phyloP scores from a whole-genome alignment of 2,329 filamentous ascomycete genomes.

The Penicillium sp. region DNA sequence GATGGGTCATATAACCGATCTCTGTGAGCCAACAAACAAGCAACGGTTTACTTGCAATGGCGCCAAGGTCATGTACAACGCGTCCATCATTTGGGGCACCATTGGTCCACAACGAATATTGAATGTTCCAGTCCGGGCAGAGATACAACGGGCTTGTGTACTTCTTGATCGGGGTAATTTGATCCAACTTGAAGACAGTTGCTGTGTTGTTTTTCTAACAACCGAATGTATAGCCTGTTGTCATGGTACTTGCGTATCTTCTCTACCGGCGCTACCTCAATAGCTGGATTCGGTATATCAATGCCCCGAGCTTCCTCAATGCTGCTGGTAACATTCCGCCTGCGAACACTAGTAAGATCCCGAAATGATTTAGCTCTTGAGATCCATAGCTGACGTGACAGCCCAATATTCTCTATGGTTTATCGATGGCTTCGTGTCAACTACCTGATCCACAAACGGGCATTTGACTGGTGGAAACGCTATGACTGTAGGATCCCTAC shows the following conservation, averaged over 20 bases:
- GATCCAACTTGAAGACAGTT: no score
- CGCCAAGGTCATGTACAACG: neutral
- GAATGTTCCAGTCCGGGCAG: neutral
- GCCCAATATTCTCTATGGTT: neutral
- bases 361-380: no score
- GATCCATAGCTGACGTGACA: neutral
- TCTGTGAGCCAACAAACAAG: neutral
- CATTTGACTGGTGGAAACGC: neutral
- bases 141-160: neutral
- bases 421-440: neutral
- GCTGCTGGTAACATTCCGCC: neutral
- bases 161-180: neutral
- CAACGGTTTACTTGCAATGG: neutral
- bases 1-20: neutral
- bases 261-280: neutral
- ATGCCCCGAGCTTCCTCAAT: neutral
- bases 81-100: neutral
- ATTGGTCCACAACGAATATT: neutral
- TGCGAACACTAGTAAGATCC: neutral
- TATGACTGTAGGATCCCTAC: neutral
- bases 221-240: neutral
- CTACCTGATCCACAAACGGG: neutral
- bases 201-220: neutral
- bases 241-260: neutral
- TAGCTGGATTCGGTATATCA: neutral